phyloP scores from a whole-genome alignment of 2,329 filamentous ascomycete species.

The Truncatella angustata region DNA sequence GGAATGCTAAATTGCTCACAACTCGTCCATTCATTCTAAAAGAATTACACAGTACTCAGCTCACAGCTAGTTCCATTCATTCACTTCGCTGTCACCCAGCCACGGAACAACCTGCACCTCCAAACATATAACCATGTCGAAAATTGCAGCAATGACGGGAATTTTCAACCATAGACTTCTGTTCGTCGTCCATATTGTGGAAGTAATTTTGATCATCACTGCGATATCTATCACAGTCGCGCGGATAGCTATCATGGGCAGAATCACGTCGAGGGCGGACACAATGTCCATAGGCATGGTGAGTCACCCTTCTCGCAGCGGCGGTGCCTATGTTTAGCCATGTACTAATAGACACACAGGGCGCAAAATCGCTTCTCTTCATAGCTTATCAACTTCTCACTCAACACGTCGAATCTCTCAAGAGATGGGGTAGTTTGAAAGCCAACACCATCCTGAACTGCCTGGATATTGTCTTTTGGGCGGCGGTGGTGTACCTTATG shows the following conservation, averaged over 20 bases:
- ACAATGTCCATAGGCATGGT: slow-evolving; percentile 1
- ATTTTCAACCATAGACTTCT: no score
- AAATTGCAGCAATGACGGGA: no score
- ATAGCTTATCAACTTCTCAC: background rate
- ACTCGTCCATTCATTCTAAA: no score
- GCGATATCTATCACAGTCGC: background rate
- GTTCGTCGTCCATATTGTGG: background rate
- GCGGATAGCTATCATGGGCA: background rate
- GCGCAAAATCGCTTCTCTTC: background rate
- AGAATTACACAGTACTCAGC: no score
- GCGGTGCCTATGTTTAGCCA: background rate
- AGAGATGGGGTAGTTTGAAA: background rate
- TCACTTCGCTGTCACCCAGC: no score
- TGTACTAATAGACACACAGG: background rate
- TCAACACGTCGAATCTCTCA: background rate
- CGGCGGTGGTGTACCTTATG: background rate
- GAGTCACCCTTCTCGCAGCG: background rate
- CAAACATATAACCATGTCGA: no score
- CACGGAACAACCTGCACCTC: no score
- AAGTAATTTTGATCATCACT: background rate
- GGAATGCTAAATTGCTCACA: no score
- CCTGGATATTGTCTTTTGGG: background rate
- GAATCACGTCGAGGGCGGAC: background rate
- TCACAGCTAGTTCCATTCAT: no score
- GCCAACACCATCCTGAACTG: background rate